Conservation (phyloP, 2,329 filamentous ascomycete species). For the Lecanicillium sp. region DNA sequence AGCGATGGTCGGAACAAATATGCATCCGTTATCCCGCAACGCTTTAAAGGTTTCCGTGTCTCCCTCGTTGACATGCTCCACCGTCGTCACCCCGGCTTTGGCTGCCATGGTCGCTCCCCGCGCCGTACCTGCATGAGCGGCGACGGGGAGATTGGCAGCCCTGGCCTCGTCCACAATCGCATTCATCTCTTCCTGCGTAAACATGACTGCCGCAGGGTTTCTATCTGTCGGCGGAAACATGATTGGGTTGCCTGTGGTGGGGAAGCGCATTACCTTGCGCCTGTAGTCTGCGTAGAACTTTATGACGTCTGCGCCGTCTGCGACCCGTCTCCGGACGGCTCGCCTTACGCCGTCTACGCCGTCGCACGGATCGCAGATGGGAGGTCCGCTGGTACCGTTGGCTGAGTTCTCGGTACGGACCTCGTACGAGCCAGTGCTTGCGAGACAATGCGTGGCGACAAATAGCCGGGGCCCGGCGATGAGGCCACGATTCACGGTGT, state of each 20-base stretch:
- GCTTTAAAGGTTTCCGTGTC: constrained; percentile 31
- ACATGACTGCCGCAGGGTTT: constrained; percentile 36
- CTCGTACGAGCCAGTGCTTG: constrained; percentile 42
- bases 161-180: constrained; percentile 40
- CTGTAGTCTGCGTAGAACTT: constrained; percentile 46
- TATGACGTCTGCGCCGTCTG: constrained; percentile 41
- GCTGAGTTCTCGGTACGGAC: constrained; percentile 35
- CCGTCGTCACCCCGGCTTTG: constrained; percentile 34
- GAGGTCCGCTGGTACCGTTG: constrained; percentile 18
- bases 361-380: constrained; percentile 35
- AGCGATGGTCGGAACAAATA: constrained; percentile 46
- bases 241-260: constrained; percentile 15
- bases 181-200: constrained; percentile 41
- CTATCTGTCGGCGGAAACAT: constrained; percentile 21
- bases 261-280: constrained; percentile 34
- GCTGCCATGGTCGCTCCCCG: constrained; percentile 37
- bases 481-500: constrained; percentile 46
- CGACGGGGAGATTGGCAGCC: constrained; percentile 31
- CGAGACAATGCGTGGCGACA: constrained; percentile 44
- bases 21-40: constrained; percentile 35
- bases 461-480: constrained; percentile 47
- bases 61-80: constrained; percentile 37
- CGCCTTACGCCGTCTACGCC: constrained; percentile 36
- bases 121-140: constrained; percentile 32
- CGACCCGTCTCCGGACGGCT: constrained; percentile 38